Conservation (phyloP, 1,139 yeast species). For the Meyerozyma smithsonii region DNA sequence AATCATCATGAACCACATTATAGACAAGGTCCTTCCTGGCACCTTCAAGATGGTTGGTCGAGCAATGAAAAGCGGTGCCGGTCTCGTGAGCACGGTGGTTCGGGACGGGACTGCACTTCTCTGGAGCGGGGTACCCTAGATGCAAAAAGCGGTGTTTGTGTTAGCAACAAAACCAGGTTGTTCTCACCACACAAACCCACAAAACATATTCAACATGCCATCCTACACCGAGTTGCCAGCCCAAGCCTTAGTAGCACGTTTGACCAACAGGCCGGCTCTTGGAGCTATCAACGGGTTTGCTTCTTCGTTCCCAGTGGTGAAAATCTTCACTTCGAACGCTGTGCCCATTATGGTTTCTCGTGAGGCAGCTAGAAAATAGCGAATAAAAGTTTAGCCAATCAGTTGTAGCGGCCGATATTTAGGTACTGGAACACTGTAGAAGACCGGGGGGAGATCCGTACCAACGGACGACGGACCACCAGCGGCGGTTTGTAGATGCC, state of each 20-base stretch:
- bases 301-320: conserved; percentile 56
- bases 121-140: neutral
- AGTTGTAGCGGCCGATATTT: neutral
- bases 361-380: conserved; percentile 14
- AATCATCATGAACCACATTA: conserved; percentile 4
- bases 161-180: neutral
- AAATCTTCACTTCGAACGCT: conserved; percentile 55
- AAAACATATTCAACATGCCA: conserved; percentile 3
- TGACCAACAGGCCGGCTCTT: conserved; percentile 52
- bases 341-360: conserved; percentile 47
- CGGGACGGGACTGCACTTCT: neutral
- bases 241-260: conserved; percentile 37
- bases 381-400: neutral
- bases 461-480: neutral
- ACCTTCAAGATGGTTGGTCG: neutral
- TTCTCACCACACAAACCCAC: neutral
- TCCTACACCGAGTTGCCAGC: conserved; percentile 32
- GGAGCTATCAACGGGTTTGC: conserved; percentile 57
- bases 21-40: neutral
- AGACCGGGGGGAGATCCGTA: conserved; percentile 1
- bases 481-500: no score
- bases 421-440: neutral
- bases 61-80: neutral
- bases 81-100: neutral
- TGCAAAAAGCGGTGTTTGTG: neutral